Base-by-base conservation (phyloP, 352 stramenopile species). In the Phytophthora tubulina region DNA sequence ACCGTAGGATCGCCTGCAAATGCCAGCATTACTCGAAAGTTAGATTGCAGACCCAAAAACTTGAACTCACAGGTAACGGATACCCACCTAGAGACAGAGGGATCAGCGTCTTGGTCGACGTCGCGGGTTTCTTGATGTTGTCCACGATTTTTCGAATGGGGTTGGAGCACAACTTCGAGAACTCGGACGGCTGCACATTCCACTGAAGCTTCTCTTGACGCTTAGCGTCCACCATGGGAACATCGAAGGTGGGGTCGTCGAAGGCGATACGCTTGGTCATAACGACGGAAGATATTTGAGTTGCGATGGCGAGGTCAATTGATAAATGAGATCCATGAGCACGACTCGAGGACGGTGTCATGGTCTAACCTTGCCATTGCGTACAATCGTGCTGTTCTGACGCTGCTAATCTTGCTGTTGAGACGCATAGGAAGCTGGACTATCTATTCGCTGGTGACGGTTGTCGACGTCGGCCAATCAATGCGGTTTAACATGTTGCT, bases 81-180 rank as follows among this genome's bases (percentile, higher is more conserved):
- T 36, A 61, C 58, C 11, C 35, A 91, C 83, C 95, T 51, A 98
- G 85, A 51, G 94, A 98, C 35, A 98, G 86, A 41, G 93, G 96
- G 63, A 98, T 98, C 56, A 97, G 82, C 49, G 89, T 73, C 76
- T 98, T 98, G 41, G 90, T 83, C 56, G 93, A 81, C 53, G 91
- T 91, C 55, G 90, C 72, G 13, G 88, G 89, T 44, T 93, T 96
- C 79, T 98, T 93, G 78, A 99, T 97, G 68, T 92, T 94, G 84
- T 98, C 95, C 15, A 99, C 93, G 68, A 99, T 98, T 49, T 96
- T 94, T 39, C 96, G 88, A 68, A 99, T 98, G 9, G 95, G 96
- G 81, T 99, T 99, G 27, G 81, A 63, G 55, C 78, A 90, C 30
- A 84, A 72, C 58, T 79, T 81, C n/a, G 86, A 89, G 45, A 93